Evolutionary conservation across 768 basidiomycete species (phyloP), one percentile per base, ranked within the genome.

Genomic region (Lentinula edodes): DNA sequence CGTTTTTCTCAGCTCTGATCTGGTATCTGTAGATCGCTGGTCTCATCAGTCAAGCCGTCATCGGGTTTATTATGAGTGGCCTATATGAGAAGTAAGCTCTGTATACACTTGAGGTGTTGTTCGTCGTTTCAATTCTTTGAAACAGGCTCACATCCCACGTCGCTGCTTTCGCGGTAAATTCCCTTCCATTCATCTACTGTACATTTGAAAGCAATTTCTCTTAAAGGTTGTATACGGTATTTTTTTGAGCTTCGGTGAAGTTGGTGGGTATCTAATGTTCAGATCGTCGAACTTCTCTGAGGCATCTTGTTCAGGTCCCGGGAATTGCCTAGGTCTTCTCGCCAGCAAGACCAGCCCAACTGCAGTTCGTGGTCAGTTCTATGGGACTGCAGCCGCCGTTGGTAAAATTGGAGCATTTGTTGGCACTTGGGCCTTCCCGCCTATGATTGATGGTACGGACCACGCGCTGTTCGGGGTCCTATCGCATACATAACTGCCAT

Each of bases 61-160:
- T 91, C 52, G 91, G 95, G 6, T 97, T 97, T 75, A 83, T 93
- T 71, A 91, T 98, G 88, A 90, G 90, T 63, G 95, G 92, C 1
- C 75, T 85, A 18, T 97, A 95, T 74, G 67, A 63, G 28, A 75
- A 78, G 73, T 84, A 64, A 38, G 77, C 69, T n/a, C 42, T 2
- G 9, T 16, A 18, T 18, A 20, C 59, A 12, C 50, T 60, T 8
- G 46, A 52, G 9, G 9, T 7, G n/a, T 28, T 45, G 62, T 32
- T 63, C 43, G 20, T 12, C 42, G 18, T 28, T 9, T 53, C 18
- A 23, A 16, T 36, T 28, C 23, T 56, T 28, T 28, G n/a, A 18
- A 2, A 3, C 55, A 85, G 82, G n/a, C 76, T 94, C 58, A 81
- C 81, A 12, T 67, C 76, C 3, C 78, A 91, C 63, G 80, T 93